Evolutionary conservation across 108 stramenopile genomes (phyloP).

Genomic region (Stephanodiscus minutulus): DNA sequence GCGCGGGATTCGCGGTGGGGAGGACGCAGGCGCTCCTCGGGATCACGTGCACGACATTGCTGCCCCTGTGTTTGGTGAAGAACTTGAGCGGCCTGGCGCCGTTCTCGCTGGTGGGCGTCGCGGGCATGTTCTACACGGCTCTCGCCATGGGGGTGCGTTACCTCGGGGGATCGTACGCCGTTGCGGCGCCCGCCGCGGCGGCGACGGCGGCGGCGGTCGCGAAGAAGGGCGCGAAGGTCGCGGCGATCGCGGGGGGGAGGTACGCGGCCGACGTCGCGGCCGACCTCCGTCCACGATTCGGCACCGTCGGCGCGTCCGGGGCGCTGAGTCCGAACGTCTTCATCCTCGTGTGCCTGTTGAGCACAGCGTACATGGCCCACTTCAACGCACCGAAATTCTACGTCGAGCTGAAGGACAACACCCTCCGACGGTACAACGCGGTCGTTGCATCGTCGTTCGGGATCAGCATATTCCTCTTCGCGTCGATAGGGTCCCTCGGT

Average conservation of each 20-base stretch:
- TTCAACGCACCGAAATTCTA: slow-evolving; percentile 96
- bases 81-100: slow-evolving; percentile 80
- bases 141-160: slow-evolving; percentile 73
- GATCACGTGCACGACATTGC: slow-evolving; percentile 65
- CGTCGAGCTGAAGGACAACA: slow-evolving; percentile 85
- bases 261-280: slow-evolving; percentile 48
- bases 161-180: slow-evolving; percentile 71
- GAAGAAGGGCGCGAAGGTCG: slow-evolving; percentile 46
- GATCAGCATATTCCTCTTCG: slow-evolving; percentile 59
- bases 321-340: slow-evolving; percentile 67
- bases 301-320: slow-evolving; percentile 47
- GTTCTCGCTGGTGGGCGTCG: slow-evolving; percentile 85
- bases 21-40: slow-evolving; percentile 55
- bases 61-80: slow-evolving; percentile 90
- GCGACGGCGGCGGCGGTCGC: slow-evolving; percentile 51
- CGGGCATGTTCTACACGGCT: slow-evolving; percentile 83
- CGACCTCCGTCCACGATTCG: slow-evolving; percentile 49
- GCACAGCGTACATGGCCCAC: slow-evolving; percentile 91
- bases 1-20: slow-evolving; percentile 35
- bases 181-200: slow-evolving; percentile 40
- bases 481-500: slow-evolving; percentile 63
- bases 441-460: slow-evolving; percentile 79
- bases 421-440: slow-evolving; percentile 71
- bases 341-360: slow-evolving; percentile 79
- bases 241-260: slow-evolving; percentile 43